phyloP scores from a whole-genome alignment of 805 yeast genomes.

The Wickerhamomyces bovis region DNA sequence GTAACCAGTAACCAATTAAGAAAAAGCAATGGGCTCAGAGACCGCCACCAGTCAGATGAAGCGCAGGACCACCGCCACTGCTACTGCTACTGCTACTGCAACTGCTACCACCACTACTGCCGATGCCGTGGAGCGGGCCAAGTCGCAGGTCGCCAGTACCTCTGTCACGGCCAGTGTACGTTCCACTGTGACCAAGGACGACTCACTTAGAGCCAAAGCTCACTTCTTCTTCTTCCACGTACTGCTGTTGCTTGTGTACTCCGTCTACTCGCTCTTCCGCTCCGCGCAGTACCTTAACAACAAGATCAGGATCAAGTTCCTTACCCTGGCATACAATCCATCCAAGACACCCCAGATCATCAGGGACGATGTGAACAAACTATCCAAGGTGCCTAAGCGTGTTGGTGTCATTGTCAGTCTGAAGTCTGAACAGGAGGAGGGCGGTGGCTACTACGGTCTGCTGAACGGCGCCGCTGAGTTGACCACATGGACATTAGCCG shows the following conservation, averaged over 20 bases:
- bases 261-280: slow-evolving; percentile 50
- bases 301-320: slow-evolving; percentile 47
- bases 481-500: slow-evolving; percentile 81
- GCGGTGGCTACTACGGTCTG: slow-evolving; percentile 83
- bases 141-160: too few relatives aligned
- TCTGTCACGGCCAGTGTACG: too few relatives aligned
- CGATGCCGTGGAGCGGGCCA: too few relatives aligned
- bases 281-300: slow-evolving; percentile 47
- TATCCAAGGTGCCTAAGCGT: slow-evolving; percentile 72
- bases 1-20: too few relatives aligned
- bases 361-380: slow-evolving; percentile 69
- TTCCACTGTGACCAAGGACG: background rate
- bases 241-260: slow-evolving; percentile 42
- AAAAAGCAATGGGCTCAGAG: too few relatives aligned
- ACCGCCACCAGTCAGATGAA: too few relatives aligned
- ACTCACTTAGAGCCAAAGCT: slow-evolving; percentile 5
- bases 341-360: slow-evolving; percentile 79
- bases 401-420: slow-evolving; percentile 71
- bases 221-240: slow-evolving; percentile 18
- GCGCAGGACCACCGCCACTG: too few relatives aligned
- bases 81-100: too few relatives aligned
- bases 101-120: too few relatives aligned
- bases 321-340: slow-evolving; percentile 60
- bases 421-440: slow-evolving; percentile 74
- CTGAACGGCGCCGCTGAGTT: slow-evolving; percentile 72